Percentiles rank a stretch among this genome's conserved stretches.
phyloP scores from a whole-genome alignment of 768 basidiomycete genomes.

The Lactarius sp. region DNA sequence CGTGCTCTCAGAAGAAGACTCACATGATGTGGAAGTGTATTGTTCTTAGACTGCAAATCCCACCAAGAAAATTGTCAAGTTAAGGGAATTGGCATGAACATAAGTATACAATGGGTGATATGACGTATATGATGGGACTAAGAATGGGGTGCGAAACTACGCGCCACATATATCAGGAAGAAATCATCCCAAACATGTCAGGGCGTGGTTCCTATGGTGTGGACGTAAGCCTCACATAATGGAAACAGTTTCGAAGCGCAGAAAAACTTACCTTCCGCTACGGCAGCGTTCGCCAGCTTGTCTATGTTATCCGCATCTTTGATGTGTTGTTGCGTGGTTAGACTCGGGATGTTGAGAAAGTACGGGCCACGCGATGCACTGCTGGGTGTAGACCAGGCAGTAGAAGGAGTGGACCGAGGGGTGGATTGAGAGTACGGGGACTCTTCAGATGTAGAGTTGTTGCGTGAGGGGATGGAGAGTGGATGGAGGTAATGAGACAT shows the following conservation, averaged over 20 bases:
- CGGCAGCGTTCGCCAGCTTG: slow-evolving; percentile 11
- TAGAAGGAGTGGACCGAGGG: not conserved
- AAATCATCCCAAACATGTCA: not conserved
- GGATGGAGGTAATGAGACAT: slow-evolving; percentile 15
- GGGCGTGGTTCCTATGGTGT: not conserved
- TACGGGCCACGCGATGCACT: not conserved
- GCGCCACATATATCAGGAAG: not conserved
- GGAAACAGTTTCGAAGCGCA: not conserved
- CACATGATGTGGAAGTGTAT: too few relatives aligned
- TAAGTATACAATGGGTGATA: not conserved
- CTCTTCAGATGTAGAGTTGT: slow-evolving; percentile 4
- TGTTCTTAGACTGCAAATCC: too few relatives aligned
- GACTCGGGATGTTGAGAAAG: slow-evolving; percentile 10
- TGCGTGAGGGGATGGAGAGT: slow-evolving; percentile 7
- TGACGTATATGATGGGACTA: not conserved
- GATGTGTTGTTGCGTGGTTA: not conserved
- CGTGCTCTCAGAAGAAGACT: too few relatives aligned
- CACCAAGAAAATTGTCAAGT: too few relatives aligned
- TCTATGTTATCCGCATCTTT: slow-evolving; percentile 18
- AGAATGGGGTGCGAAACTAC: not conserved
- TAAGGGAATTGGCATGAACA: not conserved
- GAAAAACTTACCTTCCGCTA: not conserved
- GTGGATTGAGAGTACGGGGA: slow-evolving; percentile 6
- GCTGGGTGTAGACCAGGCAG: not conserved
- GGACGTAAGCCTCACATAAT: not conserved